phyloP scores from a whole-genome alignment of 208 protist genomes.

The Acanthamoeba rhysodes region DNA sequence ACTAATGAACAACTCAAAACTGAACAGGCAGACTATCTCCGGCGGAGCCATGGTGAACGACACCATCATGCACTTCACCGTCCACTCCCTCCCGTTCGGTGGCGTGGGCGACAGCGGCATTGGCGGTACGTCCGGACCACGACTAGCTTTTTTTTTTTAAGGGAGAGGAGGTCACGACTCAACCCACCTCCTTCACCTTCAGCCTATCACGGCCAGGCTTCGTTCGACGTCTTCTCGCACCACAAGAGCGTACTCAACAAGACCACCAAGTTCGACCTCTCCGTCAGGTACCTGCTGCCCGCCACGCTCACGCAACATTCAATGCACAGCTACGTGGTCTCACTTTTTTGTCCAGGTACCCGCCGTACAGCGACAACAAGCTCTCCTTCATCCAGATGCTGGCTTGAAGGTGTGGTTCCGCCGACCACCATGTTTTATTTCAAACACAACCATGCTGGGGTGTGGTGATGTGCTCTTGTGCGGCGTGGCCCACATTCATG shows the following conservation, averaged over 20 bases:
- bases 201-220: slow-evolving; percentile 91
- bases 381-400: slow-evolving; percentile 36
- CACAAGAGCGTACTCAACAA: slow-evolving; percentile 68
- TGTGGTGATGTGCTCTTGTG: no score
- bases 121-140: slow-evolving; percentile 80
- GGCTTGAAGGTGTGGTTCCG: not conserved
- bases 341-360: not conserved
- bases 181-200: not conserved
- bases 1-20: slow-evolving; percentile 48
- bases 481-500: no score
- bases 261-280: slow-evolving; percentile 55
- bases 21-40: slow-evolving; percentile 64
- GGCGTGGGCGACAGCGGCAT: slow-evolving; percentile 92
- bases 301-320: no score
- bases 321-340: not conserved
- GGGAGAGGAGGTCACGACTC: no score
- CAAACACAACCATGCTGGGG: no score
- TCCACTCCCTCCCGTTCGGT: slow-evolving; percentile 93
- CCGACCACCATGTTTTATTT: no score
- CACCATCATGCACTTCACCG: slow-evolving; percentile 79
- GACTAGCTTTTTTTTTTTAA: not conserved
- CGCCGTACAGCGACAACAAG: slow-evolving; percentile 76
- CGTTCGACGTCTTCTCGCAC: slow-evolving; percentile 72
- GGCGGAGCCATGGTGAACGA: slow-evolving; percentile 83
- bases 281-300: not conserved